Conservation (phyloP, 192 early-diverging fungal genomes). For the Podila minutissima region DNA sequence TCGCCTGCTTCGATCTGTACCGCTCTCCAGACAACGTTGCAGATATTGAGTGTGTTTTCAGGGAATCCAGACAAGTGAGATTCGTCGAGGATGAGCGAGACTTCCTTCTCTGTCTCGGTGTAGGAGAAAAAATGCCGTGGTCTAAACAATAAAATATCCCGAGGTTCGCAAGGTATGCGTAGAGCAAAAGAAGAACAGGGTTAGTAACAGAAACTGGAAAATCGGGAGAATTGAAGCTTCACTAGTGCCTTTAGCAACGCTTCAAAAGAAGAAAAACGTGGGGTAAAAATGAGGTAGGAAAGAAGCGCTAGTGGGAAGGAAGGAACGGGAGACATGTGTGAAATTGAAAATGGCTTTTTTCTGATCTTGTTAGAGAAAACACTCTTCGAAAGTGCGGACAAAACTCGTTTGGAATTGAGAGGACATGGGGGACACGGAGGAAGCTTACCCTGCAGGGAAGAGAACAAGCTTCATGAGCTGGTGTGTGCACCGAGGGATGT, state of each 20-base stretch:
- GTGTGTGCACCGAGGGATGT: slow-evolving; percentile 49
- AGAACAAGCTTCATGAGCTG: slow-evolving; percentile 50
- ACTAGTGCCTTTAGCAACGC: too few species aligned
- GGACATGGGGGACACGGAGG: neutral
- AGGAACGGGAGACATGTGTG: neutral
- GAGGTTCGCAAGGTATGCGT: neutral
- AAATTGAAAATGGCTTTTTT: neutral
- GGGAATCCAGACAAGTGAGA: slow-evolving; percentile 42
- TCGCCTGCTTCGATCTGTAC: slow-evolving; percentile 49
- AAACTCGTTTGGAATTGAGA: neutral
- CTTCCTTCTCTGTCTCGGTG: slow-evolving; percentile 44
- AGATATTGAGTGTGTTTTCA: slow-evolving; percentile 35
- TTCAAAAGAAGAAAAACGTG: too few species aligned
- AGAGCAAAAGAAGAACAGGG: neutral
- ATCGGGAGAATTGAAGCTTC: too few species aligned
- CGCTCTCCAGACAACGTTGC: slow-evolving; percentile 45
- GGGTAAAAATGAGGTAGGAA: neutral
- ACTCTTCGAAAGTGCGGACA: neutral
- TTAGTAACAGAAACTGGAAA: too few species aligned
- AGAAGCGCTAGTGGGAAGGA: neutral
- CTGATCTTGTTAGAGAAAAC: neutral
- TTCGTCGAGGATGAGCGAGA: slow-evolving; percentile 45
- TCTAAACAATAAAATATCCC: slow-evolving; percentile 2
- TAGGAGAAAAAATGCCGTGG: slow-evolving; percentile 48
- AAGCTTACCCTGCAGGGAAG: slow-evolving; percentile 42